Base-by-base conservation (phyloP, 345 rosid species). In the Populus nigra region DNA sequence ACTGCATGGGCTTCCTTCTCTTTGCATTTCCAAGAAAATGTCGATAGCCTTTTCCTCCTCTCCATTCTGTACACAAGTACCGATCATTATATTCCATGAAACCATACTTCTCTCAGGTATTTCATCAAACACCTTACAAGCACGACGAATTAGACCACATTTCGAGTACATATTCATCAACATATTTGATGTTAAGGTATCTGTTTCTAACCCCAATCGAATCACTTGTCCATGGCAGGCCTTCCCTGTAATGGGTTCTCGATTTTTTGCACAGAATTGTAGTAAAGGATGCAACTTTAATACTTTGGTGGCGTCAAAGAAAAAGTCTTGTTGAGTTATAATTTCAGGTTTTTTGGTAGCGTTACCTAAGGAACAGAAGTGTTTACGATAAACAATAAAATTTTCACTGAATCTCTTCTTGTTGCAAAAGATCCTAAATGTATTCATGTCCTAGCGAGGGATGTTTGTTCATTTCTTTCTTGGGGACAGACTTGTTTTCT, bases 41-140 rank as follows among this genome's bases (percentile, higher is more conserved):
- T 29, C 2, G 31, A 92, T 65, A 61, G 92, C 92, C 55, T 87
- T 83, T 36, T 65, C 77, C 43, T 83, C 85, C 69, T 84, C 79
- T 50, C 88, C 89, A 20, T 79, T 81, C 73, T 79, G 81, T 7
- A 84, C 72, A 76, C 86, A 84, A 22, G 87, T 73, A 71, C 87
- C 85, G 55, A 91, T 86, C 83, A 93, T 80, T 22, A 92, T 89
- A 78, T 93, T 93, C 93, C 97, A 91, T 16, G 98, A 93, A 82
- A 92, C 93, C 73, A 87, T 53, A 83, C 88, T 88, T 89, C 89
- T 81, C 0, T 81, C 84, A 50, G 86, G 86, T 93, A 91, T 92
- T 84, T 79, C 66, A 75, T 91, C 97, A 70, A 96, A 96, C 89
- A 91, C 85, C 38, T 83, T 89, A 49, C 93, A 90, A 15, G 93